Conservation (phyloP, 169 alveolate species). For the Theileria parva region DNA sequence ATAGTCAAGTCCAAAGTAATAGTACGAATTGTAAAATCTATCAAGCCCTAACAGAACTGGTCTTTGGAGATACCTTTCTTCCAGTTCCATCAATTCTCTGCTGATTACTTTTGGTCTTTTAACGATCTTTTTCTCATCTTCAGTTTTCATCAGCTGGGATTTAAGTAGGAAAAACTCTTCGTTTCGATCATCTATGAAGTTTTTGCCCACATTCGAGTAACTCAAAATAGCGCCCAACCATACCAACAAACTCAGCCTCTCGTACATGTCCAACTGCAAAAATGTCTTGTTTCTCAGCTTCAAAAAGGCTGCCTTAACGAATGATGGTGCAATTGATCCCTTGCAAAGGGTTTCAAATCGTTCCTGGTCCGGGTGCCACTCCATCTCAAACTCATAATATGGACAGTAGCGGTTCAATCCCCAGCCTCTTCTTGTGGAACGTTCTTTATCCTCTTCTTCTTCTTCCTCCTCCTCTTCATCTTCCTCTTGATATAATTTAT, state of each 20-base stretch:
- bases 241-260: constrained; percentile 22
- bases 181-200: constrained; percentile 41
- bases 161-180: constrained; percentile 38
- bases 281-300: constrained; percentile 23
- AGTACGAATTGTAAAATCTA: constrained; percentile 55
- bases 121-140: constrained; percentile 19
- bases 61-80: constrained; percentile 46
- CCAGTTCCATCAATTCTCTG: constrained; percentile 51
- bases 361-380: constrained; percentile 52
- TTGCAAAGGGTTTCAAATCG: constrained; percentile 18
- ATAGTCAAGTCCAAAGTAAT: constrained; percentile 51
- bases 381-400: constrained; percentile 44
- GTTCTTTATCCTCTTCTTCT: constrained; percentile 18
- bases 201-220: constrained; percentile 10
- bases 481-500: constrained; percentile 23
- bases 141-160: constrained; percentile 18
- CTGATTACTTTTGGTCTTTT: constrained; percentile 38
- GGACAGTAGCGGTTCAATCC: constrained; percentile 53
- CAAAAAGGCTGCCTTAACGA: constrained; percentile 24
- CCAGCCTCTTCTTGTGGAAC: constrained; percentile 37
- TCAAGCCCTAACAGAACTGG: constrained; percentile 47
- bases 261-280: constrained; percentile 39
- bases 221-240: constrained; percentile 47
- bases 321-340: constrained; percentile 23
- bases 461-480: constrained; percentile 22